Base-by-base conservation (phyloP, 139 green algal genomes). In the Eudorina sp. region DNA sequence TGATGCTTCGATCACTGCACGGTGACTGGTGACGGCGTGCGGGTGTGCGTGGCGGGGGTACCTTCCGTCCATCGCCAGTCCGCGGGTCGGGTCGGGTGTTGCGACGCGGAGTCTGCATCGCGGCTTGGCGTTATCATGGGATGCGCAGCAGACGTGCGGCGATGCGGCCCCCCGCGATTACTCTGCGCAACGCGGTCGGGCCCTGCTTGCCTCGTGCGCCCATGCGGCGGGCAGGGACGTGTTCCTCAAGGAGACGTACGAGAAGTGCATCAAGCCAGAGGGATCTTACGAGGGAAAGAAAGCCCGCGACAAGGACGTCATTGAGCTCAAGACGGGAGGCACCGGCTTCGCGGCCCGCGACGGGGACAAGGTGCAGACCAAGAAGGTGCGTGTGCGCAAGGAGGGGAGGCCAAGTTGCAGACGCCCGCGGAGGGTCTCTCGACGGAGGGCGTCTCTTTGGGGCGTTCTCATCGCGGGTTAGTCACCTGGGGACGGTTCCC, bases 271-370 rank as follows among this genome's bases (percentile, higher is more conserved):
- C 46, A 95, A 95, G 93, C 92, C 94, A 16, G 96, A 98, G 23
- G 97, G 97, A 4, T 36, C 73, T 1, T 98, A 94, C 79, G 90
- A 95, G 40, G 95, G 96, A 46, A 91, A 89, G n/a, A 81, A 55
- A 31, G 41, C 91, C 2, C 27, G 45, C 0, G 70, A 89, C 25
- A 80, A 88, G 82, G 82, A 88, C 34, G 95, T 97, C 14, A 94
- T 99, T 62, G 88, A 97, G 88, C 89, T 99, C 83, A 89, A 95
- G 87, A 90, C 84, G 46, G 93, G 93, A 14, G 96, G 96, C 53
- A 97, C 96, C 34, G 96, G 96, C 14, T 99, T 98, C 92, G 89
- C 94, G 19, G 94, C 85, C 38, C 92, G 96, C 51, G 94, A 98
- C 82, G 94, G 93, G 11, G 93, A 97, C 0, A 92, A 92, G 68